Conservation (phyloP, 2,329 filamentous ascomycete genomes). For the Chrysosporium queenslandicum region DNA sequence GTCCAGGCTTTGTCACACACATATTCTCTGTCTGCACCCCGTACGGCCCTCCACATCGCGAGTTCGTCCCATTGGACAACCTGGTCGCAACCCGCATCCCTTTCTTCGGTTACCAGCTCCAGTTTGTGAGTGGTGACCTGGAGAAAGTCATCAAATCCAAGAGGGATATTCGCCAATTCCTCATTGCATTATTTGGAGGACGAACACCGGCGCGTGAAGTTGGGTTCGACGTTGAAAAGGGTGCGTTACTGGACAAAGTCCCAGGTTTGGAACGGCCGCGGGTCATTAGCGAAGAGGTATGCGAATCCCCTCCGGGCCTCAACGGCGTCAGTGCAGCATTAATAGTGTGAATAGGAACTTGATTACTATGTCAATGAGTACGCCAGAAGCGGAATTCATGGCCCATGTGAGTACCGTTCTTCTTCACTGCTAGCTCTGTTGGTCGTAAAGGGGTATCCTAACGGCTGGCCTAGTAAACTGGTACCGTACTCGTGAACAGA, state of each 20-base stretch:
- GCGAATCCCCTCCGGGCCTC: constrained; percentile 14
- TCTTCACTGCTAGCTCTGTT: not conserved
- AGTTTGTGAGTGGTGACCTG: constrained; percentile 60
- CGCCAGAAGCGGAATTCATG: constrained; percentile 60
- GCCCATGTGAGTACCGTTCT: constrained; percentile 45
- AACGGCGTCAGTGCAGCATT: not conserved
- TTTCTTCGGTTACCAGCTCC: constrained; percentile 75
- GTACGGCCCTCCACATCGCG: constrained; percentile 47
- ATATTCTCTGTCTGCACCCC: constrained; percentile 77
- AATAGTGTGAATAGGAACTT: constrained; percentile 43
- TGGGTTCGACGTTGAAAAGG: constrained; percentile 51
- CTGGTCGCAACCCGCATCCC: constrained; percentile 48
- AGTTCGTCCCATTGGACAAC: constrained; percentile 49
- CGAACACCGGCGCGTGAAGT: constrained; percentile 45
- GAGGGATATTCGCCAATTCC: constrained; percentile 57
- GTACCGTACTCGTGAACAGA: constrained; percentile 66
- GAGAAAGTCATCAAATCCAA: constrained; percentile 49
- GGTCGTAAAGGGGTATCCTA: not conserved
- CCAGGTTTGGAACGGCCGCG: constrained; percentile 46
- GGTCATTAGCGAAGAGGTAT: constrained; percentile 52
- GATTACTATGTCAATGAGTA: constrained; percentile 69
- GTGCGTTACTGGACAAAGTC: constrained; percentile 56
- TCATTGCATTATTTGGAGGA: constrained; percentile 63
- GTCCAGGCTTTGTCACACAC: constrained; percentile 61
- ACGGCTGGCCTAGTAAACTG: constrained; percentile 53